phyloP scores from a whole-genome alignment of 2,329 filamentous ascomycete genomes.

The Trichoderma harzianum region DNA sequence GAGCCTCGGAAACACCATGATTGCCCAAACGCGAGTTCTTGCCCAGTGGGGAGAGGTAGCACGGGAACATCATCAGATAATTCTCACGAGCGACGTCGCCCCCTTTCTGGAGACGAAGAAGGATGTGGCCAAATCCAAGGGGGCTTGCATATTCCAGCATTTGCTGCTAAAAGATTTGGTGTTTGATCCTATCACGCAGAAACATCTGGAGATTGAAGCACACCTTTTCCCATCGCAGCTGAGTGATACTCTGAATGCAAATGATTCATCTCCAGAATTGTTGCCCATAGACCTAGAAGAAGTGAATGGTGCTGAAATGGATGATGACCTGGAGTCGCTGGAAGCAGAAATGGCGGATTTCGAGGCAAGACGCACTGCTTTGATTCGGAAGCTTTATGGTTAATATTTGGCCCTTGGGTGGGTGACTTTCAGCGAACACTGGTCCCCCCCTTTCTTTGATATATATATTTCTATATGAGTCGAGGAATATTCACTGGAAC shows the following conservation, averaged over 20 bases:
- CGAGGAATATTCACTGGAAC: too few species aligned
- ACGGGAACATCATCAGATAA: not conserved
- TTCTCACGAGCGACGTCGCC: not conserved
- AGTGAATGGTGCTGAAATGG: not conserved
- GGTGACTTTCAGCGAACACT: too few species aligned
- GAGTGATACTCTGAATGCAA: not conserved
- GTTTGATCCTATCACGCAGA: constrained; percentile 10
- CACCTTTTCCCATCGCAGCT: not conserved
- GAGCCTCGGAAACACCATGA: not conserved
- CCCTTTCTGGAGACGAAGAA: not conserved
- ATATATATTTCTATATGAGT: too few species aligned
- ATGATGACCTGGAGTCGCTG: not conserved
- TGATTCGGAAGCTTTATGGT: not conserved
- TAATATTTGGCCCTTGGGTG: not conserved
- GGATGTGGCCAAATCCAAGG: not conserved
- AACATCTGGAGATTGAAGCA: not conserved
- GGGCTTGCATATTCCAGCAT: not conserved
- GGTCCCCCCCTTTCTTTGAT: too few species aligned
- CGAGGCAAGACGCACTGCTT: not conserved
- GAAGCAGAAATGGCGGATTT: not conserved
- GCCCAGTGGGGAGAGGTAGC: constrained; percentile 1
- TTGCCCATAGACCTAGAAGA: not conserved
- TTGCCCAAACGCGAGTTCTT: not conserved
- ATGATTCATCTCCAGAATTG: not conserved
- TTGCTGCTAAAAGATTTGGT: constrained; percentile 3